These are phyloP conservation scores for Hordeum marinum DNA, from an alignment of 176 grass and related monocot genomes.

Conservation along the genomic window DNA sequence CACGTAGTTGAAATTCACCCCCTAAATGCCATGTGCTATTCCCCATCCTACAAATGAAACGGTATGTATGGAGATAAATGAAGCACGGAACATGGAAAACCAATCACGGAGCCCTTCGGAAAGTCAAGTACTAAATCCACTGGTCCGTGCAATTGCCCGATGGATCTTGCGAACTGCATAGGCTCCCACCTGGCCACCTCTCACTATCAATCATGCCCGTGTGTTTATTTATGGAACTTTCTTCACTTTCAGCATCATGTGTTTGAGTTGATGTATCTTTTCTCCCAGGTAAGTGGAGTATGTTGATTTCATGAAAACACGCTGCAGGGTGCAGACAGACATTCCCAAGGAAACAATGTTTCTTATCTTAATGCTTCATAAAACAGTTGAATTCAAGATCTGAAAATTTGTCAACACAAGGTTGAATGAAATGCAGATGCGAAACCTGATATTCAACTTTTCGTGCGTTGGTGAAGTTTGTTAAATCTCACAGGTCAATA, in stretches of 20 bases:
- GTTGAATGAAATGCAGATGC: neutral
- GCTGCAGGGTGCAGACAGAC: neutral
- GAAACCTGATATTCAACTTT: neutral
- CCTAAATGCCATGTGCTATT: neutral
- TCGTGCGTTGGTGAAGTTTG: neutral
- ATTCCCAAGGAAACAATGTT: neutral
- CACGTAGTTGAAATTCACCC: neutral
- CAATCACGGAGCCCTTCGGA: neutral
- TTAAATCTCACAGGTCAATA: neutral
- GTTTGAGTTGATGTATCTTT: neutral
- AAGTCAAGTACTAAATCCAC: neutral
- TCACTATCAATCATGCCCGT: neutral
- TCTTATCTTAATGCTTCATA: neutral
- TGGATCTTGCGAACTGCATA: neutral
- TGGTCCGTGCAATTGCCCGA: neutral
- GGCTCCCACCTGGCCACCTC: neutral
- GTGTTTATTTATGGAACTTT: neutral
- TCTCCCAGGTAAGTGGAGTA: neutral
- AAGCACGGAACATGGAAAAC: neutral
- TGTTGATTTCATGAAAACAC: neutral
- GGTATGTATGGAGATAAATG: neutral
- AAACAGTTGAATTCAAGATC: neutral
- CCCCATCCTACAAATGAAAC: neutral
- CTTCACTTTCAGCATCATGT: neutral
- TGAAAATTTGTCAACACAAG: neutral